Conservation (phyloP, 2,329 filamentous ascomycete genomes). For the Penicillium sp. region DNA sequence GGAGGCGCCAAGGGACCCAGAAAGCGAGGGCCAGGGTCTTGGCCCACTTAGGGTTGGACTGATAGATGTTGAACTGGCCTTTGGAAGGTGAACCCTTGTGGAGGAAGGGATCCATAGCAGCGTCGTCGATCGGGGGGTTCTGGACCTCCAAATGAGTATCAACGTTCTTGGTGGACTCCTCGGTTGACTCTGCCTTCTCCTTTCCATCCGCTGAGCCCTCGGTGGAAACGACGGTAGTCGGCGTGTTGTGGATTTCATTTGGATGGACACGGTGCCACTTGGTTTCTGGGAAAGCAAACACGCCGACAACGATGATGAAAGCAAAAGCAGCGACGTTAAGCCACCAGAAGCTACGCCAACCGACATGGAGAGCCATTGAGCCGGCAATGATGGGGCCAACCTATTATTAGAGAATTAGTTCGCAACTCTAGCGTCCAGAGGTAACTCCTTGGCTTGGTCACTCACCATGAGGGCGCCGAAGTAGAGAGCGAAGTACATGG, state of each 20-base stretch:
- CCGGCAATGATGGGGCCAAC: slow-evolving; percentile 61
- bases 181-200: neutral
- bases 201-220: neutral
- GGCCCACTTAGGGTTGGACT: slow-evolving; percentile 48
- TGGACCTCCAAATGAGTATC: neutral
- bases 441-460: slow-evolving; percentile 12
- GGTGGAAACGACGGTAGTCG: neutral
- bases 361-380: slow-evolving; percentile 60
- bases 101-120: slow-evolving; percentile 53
- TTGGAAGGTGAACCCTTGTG: slow-evolving; percentile 58
- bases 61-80: slow-evolving; percentile 58
- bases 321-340: slow-evolving; percentile 60
- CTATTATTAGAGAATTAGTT: slow-evolving; percentile 27
- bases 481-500: slow-evolving; percentile 63
- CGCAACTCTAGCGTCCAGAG: neutral
- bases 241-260: slow-evolving; percentile 16
- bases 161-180: neutral
- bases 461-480: slow-evolving; percentile 63
- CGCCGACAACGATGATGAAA: slow-evolving; percentile 45
- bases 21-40: slow-evolving; percentile 56
- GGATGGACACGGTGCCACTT: slow-evolving; percentile 56
- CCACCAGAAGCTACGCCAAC: slow-evolving; percentile 68
- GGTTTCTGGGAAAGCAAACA: slow-evolving; percentile 66
- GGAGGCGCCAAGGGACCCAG: slow-evolving; percentile 64
- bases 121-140: slow-evolving; percentile 1